Conservation (phyloP, 2,329 filamentous ascomycete genomes). For the Sporothrix mexicana region DNA sequence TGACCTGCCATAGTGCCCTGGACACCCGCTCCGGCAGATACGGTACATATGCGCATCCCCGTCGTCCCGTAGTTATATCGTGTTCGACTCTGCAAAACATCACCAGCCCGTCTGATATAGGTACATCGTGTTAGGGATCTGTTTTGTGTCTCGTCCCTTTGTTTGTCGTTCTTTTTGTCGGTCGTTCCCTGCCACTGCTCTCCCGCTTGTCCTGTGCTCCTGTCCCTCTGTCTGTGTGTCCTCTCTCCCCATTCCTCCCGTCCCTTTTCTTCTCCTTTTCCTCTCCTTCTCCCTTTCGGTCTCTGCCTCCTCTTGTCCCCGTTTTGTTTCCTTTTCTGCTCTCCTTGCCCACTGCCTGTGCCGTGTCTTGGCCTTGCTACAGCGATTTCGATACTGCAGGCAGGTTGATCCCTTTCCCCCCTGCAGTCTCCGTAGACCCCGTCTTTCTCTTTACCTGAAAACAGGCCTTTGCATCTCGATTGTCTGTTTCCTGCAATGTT, state of each 20-base stretch:
- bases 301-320: not conserved
- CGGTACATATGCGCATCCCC: not conserved
- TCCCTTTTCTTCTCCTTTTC: not conserved
- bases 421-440: constrained; percentile 4
- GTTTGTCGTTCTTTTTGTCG: not conserved
- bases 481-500: not conserved
- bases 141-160: not conserved
- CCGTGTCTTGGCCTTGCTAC: constrained; percentile 24
- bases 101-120: constrained; percentile 19
- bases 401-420: not conserved
- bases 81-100: not conserved
- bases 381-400: constrained; percentile 1
- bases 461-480: not conserved
- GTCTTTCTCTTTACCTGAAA: constrained; percentile 19
- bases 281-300: not conserved
- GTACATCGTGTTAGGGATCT: constrained; percentile 9
- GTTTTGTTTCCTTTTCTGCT: constrained; percentile 16
- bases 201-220: not conserved
- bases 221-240: constrained; percentile 16
- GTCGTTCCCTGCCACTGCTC: not conserved
- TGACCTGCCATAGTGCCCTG: constrained; percentile 18
- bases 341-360: not conserved
- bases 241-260: not conserved
- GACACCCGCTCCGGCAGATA: constrained; percentile 29
- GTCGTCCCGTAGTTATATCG: constrained; percentile 20